Percentiles rank a stretch among this genome's conserved stretches.
These are phyloP conservation scores for Wakefieldia striispora DNA, from an alignment of 768 basidiomycete species.

Conservation along the genomic window DNA sequence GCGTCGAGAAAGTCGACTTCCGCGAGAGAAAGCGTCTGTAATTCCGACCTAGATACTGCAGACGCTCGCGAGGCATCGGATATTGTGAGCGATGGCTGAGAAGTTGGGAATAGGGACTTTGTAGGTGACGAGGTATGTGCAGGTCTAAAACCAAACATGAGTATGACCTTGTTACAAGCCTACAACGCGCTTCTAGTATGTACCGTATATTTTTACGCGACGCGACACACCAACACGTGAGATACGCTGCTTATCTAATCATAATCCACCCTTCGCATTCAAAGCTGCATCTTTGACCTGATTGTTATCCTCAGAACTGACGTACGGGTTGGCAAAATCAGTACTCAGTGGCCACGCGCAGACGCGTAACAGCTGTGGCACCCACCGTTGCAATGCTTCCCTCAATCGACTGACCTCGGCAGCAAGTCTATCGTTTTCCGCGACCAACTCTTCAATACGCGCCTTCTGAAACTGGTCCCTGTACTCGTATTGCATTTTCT, in stretches of 20 bases:
- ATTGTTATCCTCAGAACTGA: neutral
- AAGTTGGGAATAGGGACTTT: slow-evolving; percentile 25
- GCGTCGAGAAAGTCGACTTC: slow-evolving; percentile 75
- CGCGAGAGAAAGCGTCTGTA: slow-evolving; percentile 45
- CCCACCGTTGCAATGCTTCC: slow-evolving; percentile 18
- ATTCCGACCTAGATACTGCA: slow-evolving; percentile 43
- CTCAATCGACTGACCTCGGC: slow-evolving; percentile 17
- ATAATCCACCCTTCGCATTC: neutral
- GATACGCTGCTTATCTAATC: slow-evolving; percentile 24
- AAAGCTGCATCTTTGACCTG: neutral
- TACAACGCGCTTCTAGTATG: slow-evolving; percentile 18
- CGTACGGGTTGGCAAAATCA: neutral
- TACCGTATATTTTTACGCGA: slow-evolving; percentile 25
- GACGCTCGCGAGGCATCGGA: slow-evolving; percentile 43
- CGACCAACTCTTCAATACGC: slow-evolving; percentile 20
- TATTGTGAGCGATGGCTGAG: neutral
- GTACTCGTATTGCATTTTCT: slow-evolving; percentile 22
- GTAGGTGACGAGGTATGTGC: slow-evolving; percentile 48
- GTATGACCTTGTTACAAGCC: neutral
- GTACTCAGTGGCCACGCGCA: too few relatives aligned
- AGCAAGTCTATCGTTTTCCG: slow-evolving; percentile 15
- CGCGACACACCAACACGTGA: slow-evolving; percentile 24
- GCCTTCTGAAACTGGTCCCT: slow-evolving; percentile 22
- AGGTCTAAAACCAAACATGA: slow-evolving; percentile 48
- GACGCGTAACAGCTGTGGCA: neutral